A percentile compares a stretch with the other conserved stretches of the same genome.
phyloP scores from a whole-genome alignment of 495 filamentous ascomycete species.

The Neurospora africana region DNA sequence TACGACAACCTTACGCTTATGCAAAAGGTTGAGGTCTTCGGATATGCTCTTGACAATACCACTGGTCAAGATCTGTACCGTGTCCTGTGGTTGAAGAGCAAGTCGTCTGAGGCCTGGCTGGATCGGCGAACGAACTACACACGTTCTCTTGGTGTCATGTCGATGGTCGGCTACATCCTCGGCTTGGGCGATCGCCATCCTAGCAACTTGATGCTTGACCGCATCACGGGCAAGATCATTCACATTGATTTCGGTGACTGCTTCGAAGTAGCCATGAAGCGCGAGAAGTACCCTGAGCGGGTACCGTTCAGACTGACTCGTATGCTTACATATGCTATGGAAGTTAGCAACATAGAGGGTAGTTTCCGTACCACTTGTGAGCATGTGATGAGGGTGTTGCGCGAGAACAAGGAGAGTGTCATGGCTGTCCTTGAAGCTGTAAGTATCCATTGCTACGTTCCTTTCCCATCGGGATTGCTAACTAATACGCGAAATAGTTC shows the following conservation, averaged over 20 bases:
- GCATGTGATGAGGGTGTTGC: constrained; percentile 92
- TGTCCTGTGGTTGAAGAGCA: constrained; percentile 96
- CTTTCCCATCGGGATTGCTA: not conserved
- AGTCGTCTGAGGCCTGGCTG: constrained; percentile 94
- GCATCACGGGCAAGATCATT: constrained; percentile 87
- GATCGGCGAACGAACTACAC: constrained; percentile 97
- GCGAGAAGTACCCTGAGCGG: constrained; percentile 95
- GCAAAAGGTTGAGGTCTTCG: constrained; percentile 99
- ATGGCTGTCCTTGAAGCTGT: constrained; percentile 98
- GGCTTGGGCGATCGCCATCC: constrained; percentile 94
- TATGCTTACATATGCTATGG: constrained; percentile 99
- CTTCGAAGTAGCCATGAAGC: constrained; percentile 99
- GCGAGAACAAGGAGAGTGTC: constrained; percentile 93
- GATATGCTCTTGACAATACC: constrained; percentile 96
- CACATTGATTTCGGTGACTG: constrained; percentile 99
- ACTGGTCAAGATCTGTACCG: constrained; percentile 97
- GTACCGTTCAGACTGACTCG: constrained; percentile 95
- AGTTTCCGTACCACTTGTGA: constrained; percentile 96
- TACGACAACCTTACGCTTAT: constrained; percentile 97
- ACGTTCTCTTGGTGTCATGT: constrained; percentile 94
- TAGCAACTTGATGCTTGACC: constrained; percentile 93
- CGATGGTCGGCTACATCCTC: constrained; percentile 99
- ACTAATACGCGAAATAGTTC: constrained; percentile 49
- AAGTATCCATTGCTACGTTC: constrained; percentile 32
- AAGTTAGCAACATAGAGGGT: constrained; percentile 97